Base-by-base conservation (phyloP, 768 basidiomycete species). In the Boletales sp. region DNA sequence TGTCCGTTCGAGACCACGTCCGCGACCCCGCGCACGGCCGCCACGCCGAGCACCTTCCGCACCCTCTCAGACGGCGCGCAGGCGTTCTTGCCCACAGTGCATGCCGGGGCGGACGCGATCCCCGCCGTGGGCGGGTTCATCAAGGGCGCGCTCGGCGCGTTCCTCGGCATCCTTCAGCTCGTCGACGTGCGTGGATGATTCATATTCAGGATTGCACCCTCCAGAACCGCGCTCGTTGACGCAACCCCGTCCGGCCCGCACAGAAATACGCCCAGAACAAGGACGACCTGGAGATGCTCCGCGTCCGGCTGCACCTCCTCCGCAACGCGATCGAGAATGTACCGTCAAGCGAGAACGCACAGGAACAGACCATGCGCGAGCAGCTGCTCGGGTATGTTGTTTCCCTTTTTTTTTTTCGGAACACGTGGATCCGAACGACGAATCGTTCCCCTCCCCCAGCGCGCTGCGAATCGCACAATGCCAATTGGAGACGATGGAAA, bases 221-320 rank as follows among this genome's bases (percentile, higher is more conserved):
- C 15, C n/a, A 38, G 6, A 1, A 1, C 30, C 42, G 12, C 49
- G 6, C 8, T 7, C 9, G 0, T 1, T 7, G 21, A 21, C 21
- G 21, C 21, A 2, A 2, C 21, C 4, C 21, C 21, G 2, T 21
- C 21, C 21, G 21, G 2, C 21, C 21, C 21, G 21, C 27, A 5
- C 34, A 56, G 54, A 24, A 17, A 34, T 32, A 42, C 15, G 2
- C 15, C 8, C 48, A 44, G 38, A 56, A 56, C 48, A 56, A 51
- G 35, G 15, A 47, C 0, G 55, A 56, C 9, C 2, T 51, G 14
- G 24, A 37, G 10, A 27, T 1, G 27, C 45, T 56, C 32, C 17
- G 11, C 0, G 15, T 29, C 6, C 55, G 34, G 10, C n/a, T 56
- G 21, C 15, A 31, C 12, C 14, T 43, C 0, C 31, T 55, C 19